phyloP scores from a whole-genome alignment of 2,329 filamentous ascomycete genomes.

The Exophiala viscosa region DNA sequence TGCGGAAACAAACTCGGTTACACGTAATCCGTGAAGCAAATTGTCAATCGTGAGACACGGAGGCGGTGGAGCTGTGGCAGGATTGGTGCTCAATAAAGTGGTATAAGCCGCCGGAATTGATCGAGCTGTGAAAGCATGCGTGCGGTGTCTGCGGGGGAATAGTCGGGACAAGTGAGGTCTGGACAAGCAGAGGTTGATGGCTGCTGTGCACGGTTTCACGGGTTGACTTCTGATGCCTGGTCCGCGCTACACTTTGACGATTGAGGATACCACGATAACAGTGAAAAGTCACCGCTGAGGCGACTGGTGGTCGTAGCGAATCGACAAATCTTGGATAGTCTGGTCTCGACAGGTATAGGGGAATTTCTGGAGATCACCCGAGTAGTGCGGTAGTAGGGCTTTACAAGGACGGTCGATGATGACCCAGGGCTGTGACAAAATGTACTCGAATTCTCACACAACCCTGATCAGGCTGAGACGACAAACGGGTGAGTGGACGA shows the following conservation, averaged over 20 bases:
- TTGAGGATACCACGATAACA: background rate
- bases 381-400: background rate
- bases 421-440: background rate
- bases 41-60: conserved; percentile 12
- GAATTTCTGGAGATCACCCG: background rate
- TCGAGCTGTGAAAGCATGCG: conserved; percentile 18
- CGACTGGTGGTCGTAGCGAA: background rate
- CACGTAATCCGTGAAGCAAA: conserved; percentile 8
- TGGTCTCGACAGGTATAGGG: too few relatives aligned
- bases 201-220: conserved; percentile 2
- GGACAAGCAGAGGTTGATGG: conserved; percentile 7
- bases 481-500: conserved; percentile 1
- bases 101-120: conserved; percentile 8
- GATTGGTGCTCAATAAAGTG: conserved; percentile 16
- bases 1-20: conserved; percentile 6
- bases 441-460: background rate
- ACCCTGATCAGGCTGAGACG: conserved; percentile 11
- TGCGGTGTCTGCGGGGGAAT: conserved; percentile 11
- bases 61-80: conserved; percentile 7
- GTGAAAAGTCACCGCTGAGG: conserved; percentile 1
- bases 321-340: too few relatives aligned
- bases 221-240: conserved; percentile 4
- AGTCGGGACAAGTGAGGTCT: conserved; percentile 1
- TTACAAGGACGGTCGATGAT: background rate
- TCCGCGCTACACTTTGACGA: background rate